Evolutionary conservation across 2,329 filamentous ascomycete genomes (phyloP), one percentile per base, ranked within the genome.

Genomic region (Ilyonectria robusta): DNA sequence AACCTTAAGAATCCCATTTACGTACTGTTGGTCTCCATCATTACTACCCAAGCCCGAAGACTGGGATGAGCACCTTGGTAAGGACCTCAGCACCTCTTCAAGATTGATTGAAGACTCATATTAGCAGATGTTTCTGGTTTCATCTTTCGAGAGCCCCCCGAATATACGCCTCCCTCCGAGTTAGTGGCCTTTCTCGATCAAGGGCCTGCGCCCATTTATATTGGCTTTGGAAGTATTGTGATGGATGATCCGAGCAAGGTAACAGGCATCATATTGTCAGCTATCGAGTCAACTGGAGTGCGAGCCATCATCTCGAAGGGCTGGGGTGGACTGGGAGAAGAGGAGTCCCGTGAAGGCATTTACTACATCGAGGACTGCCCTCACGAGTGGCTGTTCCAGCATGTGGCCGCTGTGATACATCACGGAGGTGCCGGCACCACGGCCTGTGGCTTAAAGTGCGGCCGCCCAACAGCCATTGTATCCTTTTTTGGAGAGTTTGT

Each of bases 21-120:
- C 93, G 0, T 95, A 95, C 72, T 93, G 92, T 77, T 95, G 93
- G 92, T 92, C 90, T 0, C 89, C 90, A 0, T 84, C 89, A 6
- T 78, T 93, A 13, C 88, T 93, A 1, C 86, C 89, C 0, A 93
- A 92, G 70, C 91, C 91, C 0, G 81, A 81, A 2, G 91, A 93
- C 72, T 93, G 91, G 91, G 85, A 84, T 1, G 77, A 83, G 1
- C 84, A 91, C 55, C 91, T 92, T 33, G 86, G 86, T 72, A 26
- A 26, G 23, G 23, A 5, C 23, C 23, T 26, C 23, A 5, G 23
- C 5, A 26, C 3, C 23, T 26, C 23, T 26, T 26, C 23, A 4
- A 26, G 23, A 5, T 26, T 2, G 3, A 26, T 26, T 4, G 5
- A 26, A 26, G 23, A 26, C 23, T 26, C 23, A 26, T 26, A 26